These are phyloP conservation scores for Pleomassaria siparia DNA, from an alignment of 2,329 filamentous ascomycete species.

Conservation along the genomic window DNA sequence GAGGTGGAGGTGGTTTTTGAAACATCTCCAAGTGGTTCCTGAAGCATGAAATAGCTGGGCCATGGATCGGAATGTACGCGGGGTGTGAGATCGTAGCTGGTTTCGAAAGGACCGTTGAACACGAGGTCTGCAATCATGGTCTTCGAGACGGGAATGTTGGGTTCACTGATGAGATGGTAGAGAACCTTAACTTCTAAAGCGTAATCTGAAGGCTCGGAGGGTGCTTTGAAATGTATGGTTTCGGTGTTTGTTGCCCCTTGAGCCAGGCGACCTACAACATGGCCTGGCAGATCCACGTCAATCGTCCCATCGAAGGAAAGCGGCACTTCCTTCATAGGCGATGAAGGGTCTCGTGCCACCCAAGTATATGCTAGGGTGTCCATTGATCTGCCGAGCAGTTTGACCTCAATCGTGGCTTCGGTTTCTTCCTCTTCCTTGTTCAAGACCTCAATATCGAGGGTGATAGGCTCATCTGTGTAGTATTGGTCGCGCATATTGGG, in stretches of 20 bases:
- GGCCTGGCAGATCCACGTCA: constrained; percentile 38
- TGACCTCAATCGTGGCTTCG: constrained; percentile 68
- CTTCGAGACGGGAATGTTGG: constrained; percentile 79
- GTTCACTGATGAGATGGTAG: constrained; percentile 79
- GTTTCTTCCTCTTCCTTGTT: constrained; percentile 85
- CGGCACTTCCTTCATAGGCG: constrained; percentile 34
- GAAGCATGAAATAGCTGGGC: constrained; percentile 80
- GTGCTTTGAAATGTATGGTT: constrained; percentile 44
- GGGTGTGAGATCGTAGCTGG: constrained; percentile 84
- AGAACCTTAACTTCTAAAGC: constrained; percentile 71
- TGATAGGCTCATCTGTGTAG: constrained; percentile 80
- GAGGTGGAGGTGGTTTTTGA: constrained; percentile 43
- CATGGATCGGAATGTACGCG: constrained; percentile 75
- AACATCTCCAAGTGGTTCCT: constrained; percentile 42
- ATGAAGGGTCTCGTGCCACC: constrained; percentile 43
- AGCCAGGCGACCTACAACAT: constrained; percentile 39
- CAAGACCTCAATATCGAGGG: constrained; percentile 66
- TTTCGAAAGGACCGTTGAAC: constrained; percentile 83
- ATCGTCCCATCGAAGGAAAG: constrained; percentile 22
- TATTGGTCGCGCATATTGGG: constrained; percentile 68
- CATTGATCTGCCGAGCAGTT: constrained; percentile 62
- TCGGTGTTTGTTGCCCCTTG: constrained; percentile 35
- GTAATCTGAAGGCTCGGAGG: constrained; percentile 56
- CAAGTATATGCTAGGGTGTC: constrained; percentile 50
- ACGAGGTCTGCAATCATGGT: constrained; percentile 67